phyloP scores from a whole-genome alignment of 768 basidiomycete genomes.

The Nevesoporus exiguus region DNA sequence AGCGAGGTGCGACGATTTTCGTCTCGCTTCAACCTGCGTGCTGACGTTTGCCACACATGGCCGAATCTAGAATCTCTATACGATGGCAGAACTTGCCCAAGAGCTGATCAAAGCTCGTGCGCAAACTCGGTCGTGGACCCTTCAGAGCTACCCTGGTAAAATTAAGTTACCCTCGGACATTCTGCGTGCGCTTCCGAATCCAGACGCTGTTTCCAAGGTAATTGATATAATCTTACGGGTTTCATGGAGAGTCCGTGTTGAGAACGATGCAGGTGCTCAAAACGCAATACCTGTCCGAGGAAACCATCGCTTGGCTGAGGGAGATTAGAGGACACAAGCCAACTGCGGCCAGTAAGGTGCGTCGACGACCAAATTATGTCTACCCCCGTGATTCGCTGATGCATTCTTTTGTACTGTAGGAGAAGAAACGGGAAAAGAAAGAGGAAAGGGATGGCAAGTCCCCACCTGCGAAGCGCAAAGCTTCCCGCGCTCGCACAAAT shows the following conservation, averaged over 20 bases:
- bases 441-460: constrained; percentile 53
- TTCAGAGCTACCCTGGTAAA: constrained; percentile 78
- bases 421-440: constrained; percentile 33
- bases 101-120: constrained; percentile 74
- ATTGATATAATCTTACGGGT: background rate
- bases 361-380: background rate
- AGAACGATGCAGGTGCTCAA: constrained; percentile 53
- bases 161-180: constrained; percentile 80
- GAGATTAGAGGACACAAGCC: constrained; percentile 43
- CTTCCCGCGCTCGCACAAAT: constrained; percentile 33
- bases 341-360: constrained; percentile 27
- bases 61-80: constrained; percentile 71
- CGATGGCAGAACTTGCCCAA: constrained; percentile 85
- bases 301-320: constrained; percentile 54
- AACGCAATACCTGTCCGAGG: constrained; percentile 64
- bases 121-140: constrained; percentile 62
- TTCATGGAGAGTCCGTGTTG: background rate
- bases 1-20: constrained; percentile 54
- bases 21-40: background rate
- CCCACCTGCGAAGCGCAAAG: constrained; percentile 52
- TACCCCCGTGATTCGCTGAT: constrained; percentile 4
- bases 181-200: constrained; percentile 62
- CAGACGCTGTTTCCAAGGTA: constrained; percentile 66
- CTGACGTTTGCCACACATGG: background rate
- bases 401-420: constrained; percentile 20